Evolutionary conservation across 2,329 filamentous ascomycete genomes (phyloP), one percentile per base, ranked within the genome.

Genomic region (Juglanconis sp.): DNA sequence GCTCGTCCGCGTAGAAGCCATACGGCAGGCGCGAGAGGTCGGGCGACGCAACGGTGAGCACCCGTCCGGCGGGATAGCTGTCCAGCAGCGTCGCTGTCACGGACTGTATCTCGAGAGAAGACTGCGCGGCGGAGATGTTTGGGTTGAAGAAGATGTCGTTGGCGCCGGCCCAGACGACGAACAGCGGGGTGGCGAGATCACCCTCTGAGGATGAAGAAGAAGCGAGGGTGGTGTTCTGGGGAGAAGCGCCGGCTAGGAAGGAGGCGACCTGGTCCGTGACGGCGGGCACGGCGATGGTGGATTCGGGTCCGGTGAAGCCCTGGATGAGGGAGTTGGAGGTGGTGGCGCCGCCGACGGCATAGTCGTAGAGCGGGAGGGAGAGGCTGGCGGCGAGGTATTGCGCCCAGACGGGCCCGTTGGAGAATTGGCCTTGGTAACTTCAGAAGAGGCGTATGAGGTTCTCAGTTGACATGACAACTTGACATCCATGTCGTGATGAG

Each of bases 241-340:
- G 53, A 1, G 53, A 55, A n/a, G 35, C n/a, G 31, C 42, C 53
- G 42, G 42, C 35, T 9, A 47, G 42, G 53, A 55, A 55, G 8
- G 42, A 46, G 31, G 53, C n/a, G 40, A 55, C 40, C 35, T 55
- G 53, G 40, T 55, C 53, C 9, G 53, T 5, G 38, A 55, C 42
- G 40, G 40, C 40, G 30, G 42, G 53, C 15, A 55, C 53, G 42
- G 53, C 30, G 15, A 55, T 47, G 2, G 53, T 55, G 4, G 53
- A 55, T 5, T 9, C 40, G 9, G 53, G 42, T 2, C 53, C 53
- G 15, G 53, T 55, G 53, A 46, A 55, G 35, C 64, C 64, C 15
- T 57, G 62, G 52, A 62, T 57, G 36, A 66, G 59, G 24, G 57
- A 53, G 54, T 36, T 49, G 51, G 56, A 46, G 1, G 53, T 51